phyloP scores from a whole-genome alignment of 352 stramenopile genomes.

The Phytopythium cucurbitacearum region DNA sequence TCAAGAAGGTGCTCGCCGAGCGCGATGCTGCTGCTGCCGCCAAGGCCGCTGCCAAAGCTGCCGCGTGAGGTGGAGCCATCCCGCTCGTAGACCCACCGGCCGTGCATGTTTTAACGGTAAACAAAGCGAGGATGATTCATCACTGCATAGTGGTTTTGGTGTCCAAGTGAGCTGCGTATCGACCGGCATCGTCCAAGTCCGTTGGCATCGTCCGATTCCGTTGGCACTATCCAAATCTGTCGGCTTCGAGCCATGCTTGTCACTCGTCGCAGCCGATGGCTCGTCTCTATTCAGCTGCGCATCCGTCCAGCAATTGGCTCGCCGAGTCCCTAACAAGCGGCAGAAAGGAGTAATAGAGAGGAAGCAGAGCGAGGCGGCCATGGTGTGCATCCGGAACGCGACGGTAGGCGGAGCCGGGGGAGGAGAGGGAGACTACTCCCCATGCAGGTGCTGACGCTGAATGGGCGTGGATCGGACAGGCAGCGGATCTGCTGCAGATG shows the following conservation, averaged over 20 bases:
- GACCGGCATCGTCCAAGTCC: too few species aligned
- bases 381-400: slow-evolving; percentile 96
- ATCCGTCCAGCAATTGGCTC: slow-evolving; percentile 7
- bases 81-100: too few species aligned
- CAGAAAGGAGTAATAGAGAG: slow-evolving; percentile 11
- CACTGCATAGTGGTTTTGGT: too few species aligned
- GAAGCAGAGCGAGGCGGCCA: slow-evolving; percentile 25
- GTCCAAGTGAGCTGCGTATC: too few species aligned
- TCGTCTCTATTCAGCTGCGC: slow-evolving; percentile 2
- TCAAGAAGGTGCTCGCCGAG: slow-evolving; percentile 75
- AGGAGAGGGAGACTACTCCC: neutral
- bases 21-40: slow-evolving; percentile 24
- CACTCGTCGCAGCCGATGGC: neutral
- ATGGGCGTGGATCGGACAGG: slow-evolving; percentile 30
- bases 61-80: too few species aligned
- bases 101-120: too few species aligned
- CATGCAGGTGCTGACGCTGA: neutral
- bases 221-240: too few species aligned
- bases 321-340: slow-evolving; percentile 21
- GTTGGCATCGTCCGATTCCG: too few species aligned
- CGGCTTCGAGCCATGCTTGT: too few species aligned
- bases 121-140: too few species aligned
- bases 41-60: too few species aligned
- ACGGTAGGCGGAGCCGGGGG: slow-evolving; percentile 40
- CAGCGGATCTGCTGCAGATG: slow-evolving; percentile 97